Base-by-base conservation (phyloP, 2,329 filamentous ascomycete genomes). In the Colletotrichum somersetense region DNA sequence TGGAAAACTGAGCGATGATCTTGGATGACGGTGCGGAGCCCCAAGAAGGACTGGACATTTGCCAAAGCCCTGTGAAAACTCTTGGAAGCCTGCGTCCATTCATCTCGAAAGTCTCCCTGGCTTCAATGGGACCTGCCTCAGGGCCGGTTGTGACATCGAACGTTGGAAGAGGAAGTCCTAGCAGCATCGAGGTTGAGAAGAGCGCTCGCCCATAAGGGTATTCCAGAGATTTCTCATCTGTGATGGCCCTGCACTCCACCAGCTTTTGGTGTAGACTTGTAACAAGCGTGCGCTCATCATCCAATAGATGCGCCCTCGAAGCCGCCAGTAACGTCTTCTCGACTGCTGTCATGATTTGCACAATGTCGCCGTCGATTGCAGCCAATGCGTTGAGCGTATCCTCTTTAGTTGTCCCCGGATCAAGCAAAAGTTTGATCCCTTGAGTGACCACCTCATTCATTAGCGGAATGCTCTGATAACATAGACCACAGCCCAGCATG, bases 331-430 rank as follows among this genome's bases (percentile, higher is more conserved):
- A 66, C 8, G 68, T 74, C 67, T 82, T 82, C 67, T 82, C 79
- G 6, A 82, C 75, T 1, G 80, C 81, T 5, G 81, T 82, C 40
- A 80, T 73, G 10, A 79, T 75, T 73, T 82, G 81, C 18, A 82
- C 78, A 48, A 82, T 76, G 53, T 81, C 79, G 1, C 79, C 81
- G 23, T 76, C 75, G 12, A 76, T 63, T 30, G 74, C 73, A n/a
- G 72, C 73, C 40, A 77, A 18, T 2, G 53, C 38, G 16, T 58
- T 46, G 6, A 55, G n/a, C 11, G 18, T 48, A 3, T 50, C 40
- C n/a, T 48, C 55, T 14, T 30, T 53, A 5, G 46, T 63, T 1
- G 46, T 53, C 14, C 44, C 55, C 7, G 52, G 40, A 4, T 46
- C 35, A 5, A 73, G 18, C 26, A 61, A 33, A 46, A 74, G 52